These are phyloP conservation scores for Vaccinium vitisidaea DNA, from an alignment of 148 eudicot genomes.

Conservation along the genomic window DNA sequence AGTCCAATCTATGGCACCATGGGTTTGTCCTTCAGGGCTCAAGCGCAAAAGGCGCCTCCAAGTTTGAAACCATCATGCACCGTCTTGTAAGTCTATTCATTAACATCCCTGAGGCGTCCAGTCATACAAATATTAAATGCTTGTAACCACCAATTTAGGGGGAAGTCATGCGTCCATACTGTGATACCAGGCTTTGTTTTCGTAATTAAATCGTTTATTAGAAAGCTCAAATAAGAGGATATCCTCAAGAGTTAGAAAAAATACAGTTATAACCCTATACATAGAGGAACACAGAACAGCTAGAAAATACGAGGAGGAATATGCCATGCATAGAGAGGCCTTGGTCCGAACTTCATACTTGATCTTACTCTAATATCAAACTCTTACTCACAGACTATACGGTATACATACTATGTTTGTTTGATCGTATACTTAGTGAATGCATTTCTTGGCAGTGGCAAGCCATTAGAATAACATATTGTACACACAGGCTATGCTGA, in stretches of 20 bases:
- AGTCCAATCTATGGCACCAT: not conserved
- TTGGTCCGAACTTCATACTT: no score
- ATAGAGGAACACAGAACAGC: no score
- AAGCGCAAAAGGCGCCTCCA: not conserved
- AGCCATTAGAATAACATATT: not conserved
- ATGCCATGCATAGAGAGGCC: no score
- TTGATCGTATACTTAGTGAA: not conserved
- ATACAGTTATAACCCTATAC: no score
- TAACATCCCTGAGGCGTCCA: not conserved
- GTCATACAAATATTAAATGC: not conserved
- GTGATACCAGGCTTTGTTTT: not conserved
- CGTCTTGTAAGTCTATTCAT: not conserved
- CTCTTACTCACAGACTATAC: not conserved
- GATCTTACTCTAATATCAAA: not conserved
- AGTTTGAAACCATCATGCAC: not conserved
- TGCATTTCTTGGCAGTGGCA: not conserved
- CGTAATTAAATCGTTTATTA: no score
- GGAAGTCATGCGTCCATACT: not conserved
- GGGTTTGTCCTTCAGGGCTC: not conserved
- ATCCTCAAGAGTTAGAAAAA: no score
- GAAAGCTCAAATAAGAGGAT: no score
- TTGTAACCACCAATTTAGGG: not conserved
- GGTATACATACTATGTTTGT: not conserved
- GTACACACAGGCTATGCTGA: conserved; percentile 47
- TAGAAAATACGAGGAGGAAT: no score